Evolutionary conservation across 208 protist genomes (phyloP).

Genomic region (Wallacemonas sp.): DNA sequence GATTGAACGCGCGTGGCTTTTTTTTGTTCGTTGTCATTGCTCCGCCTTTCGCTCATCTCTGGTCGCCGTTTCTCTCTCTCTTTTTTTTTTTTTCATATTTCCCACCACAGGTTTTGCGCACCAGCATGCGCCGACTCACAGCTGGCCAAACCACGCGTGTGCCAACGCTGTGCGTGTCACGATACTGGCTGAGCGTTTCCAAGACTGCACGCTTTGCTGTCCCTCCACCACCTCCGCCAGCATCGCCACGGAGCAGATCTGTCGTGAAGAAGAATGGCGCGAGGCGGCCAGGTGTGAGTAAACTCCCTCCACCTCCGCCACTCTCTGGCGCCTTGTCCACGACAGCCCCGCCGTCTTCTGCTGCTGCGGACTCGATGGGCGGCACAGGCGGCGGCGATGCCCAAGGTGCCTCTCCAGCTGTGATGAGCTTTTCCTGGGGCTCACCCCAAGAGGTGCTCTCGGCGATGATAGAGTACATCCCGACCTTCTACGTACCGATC

Average conservation of each 20-base stretch:
- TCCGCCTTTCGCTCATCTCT: too few species aligned
- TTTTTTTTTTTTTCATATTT: background rate
- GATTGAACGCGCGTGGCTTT: too few species aligned
- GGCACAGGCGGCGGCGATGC: background rate
- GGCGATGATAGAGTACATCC: conserved; percentile 71
- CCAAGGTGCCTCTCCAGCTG: background rate
- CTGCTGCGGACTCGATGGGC: background rate
- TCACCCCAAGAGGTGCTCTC: conserved; percentile 76
- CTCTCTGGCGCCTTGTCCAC: conserved; percentile 21
- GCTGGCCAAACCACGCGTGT: too few species aligned
- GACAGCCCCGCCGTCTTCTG: background rate
- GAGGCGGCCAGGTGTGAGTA: background rate
- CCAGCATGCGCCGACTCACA: too few species aligned
- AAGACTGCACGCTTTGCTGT: background rate
- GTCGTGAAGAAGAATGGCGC: background rate
- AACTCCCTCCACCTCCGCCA: background rate
- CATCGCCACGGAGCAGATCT: background rate
- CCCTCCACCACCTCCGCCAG: background rate
- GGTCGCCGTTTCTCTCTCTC: background rate
- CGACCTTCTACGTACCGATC: conserved; percentile 79
- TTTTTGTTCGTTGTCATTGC: too few species aligned
- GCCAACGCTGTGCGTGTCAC: too few species aligned
- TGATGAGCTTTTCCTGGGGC: conserved; percentile 27
- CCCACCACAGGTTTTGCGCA: background rate
- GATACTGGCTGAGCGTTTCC: too few species aligned